Base-by-base conservation (phyloP, 371 early-diverging fungal species). In the Mortierella sp. region DNA sequence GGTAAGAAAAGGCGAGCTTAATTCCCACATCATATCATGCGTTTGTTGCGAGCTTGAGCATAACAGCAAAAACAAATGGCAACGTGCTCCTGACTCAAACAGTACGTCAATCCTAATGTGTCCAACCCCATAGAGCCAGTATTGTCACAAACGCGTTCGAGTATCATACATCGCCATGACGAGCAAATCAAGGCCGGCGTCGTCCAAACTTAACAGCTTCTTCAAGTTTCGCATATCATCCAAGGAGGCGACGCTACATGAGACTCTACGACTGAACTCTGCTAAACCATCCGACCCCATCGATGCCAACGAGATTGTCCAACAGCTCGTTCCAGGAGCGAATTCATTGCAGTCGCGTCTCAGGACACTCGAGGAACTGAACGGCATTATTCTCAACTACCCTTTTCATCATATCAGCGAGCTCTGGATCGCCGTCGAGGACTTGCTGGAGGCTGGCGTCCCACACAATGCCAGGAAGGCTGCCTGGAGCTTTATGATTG, bases 401-500 rank as follows among this genome's bases (percentile, higher is more conserved):
- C 89, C 90, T 21, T 92, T 93, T 59, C 90, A 91, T 10, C 91
- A 93, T 71, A 80, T 90, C 51, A 91, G 91, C 55, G 93, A 93
- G 78, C 89, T 93, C 5, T 93, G 93, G 83, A 88, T 91, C 50
- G 88, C 91, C 10, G 89, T 93, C 13, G 87, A 91, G 69, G 93
- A 93, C 71, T 87, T 93, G 26, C 75, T 93, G 46, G 86, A 89
- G 28, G 82, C 89, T 9, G 87, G 82, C 31, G 89, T 89, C 74
- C 91, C 91, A 16, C 85, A 88, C 21, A 92, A 92, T 73, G 92
- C 92, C 14, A 89, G 94, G 14, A 91, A 90, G 73, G 83, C 85
- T 19, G 93, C 90, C 0, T 93, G 93, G 89, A 88, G 90, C 59
- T 93, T 93, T 74, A 93, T 94, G 93, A 87, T 90, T 67, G 91